Evolutionary conservation across 1,284 basidiomycete genomes (phyloP).

Genomic region (Volvariella surrecta): DNA sequence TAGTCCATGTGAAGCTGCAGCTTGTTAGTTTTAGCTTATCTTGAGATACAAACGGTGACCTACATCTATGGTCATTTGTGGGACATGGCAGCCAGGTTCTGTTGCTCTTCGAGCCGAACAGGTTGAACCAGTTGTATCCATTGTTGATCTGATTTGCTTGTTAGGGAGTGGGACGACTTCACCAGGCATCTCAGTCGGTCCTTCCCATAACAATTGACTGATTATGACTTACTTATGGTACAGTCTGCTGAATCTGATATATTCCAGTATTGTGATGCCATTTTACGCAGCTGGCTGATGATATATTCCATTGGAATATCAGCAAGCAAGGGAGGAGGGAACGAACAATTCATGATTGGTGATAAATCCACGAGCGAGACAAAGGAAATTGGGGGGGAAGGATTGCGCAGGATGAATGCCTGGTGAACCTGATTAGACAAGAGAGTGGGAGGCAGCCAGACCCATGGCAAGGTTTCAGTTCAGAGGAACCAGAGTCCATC

Average conservation of each 20-base stretch:
- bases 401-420: conserved; percentile 4
- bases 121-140: conserved; percentile 18
- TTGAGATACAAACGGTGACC: conserved; percentile 13
- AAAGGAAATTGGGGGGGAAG: conserved; percentile 29
- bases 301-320: conserved; percentile 64
- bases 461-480: conserved; percentile 29
- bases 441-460: conserved; percentile 21
- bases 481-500: conserved; percentile 17
- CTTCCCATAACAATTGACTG: background rate
- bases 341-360: conserved; percentile 22
- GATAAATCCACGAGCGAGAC: conserved; percentile 18
- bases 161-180: conserved; percentile 16
- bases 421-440: too few relatives aligned
- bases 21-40: conserved; percentile 11
- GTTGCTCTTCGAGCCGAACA: conserved; percentile 39
- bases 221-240: conserved; percentile 48
- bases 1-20: conserved; percentile 64
- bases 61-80: conserved; percentile 56
- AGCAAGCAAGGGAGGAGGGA: conserved; percentile 53
- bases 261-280: conserved; percentile 63
- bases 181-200: background rate
- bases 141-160: conserved; percentile 11
- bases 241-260: conserved; percentile 66
- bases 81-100: conserved; percentile 39
- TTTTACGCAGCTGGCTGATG: conserved; percentile 53